Conservation (phyloP, 768 basidiomycete genomes). For the Cystoderma amianthinum region DNA sequence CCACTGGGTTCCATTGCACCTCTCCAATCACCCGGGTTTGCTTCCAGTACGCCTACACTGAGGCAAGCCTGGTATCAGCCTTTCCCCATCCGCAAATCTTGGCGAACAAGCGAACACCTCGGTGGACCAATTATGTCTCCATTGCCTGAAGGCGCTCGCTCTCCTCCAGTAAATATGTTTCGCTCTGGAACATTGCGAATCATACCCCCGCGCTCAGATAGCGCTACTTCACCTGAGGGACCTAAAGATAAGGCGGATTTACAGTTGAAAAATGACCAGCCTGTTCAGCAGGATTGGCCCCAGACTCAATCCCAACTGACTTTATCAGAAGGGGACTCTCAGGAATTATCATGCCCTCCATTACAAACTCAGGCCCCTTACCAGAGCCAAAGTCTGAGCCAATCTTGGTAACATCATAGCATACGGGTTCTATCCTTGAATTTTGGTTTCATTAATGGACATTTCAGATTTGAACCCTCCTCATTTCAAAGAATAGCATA, state of each 20-base stretch:
- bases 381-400: constrained; percentile 35
- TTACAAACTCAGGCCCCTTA: constrained; percentile 53
- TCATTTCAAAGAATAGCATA: no score
- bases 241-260: no score
- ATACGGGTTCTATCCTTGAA: no score
- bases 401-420: no score
- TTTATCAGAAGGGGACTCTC: no score
- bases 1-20: constrained; percentile 5
- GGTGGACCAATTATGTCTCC: not conserved
- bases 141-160: not conserved
- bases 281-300: not conserved
- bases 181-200: constrained; percentile 20
- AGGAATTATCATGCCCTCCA: constrained; percentile 24
- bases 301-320: no score
- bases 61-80: constrained; percentile 28
- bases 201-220: constrained; percentile 4
- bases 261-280: not conserved
- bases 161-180: constrained; percentile 6
- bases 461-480: no score
- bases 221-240: constrained; percentile 1
- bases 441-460: no score
- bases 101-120: not conserved
- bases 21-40: constrained; percentile 10
- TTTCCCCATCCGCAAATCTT: constrained; percentile 1
- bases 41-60: constrained; percentile 13